phyloP scores from a whole-genome alignment of 2,329 filamentous ascomycete genomes.

The Neonectria faginata region DNA sequence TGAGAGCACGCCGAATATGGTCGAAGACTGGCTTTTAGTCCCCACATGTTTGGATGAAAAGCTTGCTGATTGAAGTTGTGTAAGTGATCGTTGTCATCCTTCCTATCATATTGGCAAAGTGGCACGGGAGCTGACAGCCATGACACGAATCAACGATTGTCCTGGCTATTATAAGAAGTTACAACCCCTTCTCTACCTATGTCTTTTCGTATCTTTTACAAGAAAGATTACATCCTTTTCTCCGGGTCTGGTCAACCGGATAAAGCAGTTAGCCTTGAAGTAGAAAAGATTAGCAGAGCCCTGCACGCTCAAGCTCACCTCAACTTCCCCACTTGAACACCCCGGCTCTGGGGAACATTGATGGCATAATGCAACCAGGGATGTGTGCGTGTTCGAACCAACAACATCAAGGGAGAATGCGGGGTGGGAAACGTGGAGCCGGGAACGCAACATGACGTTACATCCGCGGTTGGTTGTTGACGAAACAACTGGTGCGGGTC shows the following conservation, averaged over 20 bases:
- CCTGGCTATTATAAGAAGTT: too few species aligned
- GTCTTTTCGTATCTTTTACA: too few species aligned
- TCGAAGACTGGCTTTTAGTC: too few species aligned
- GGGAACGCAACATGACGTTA: neutral
- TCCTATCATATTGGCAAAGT: too few species aligned
- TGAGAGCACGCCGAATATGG: too few species aligned
- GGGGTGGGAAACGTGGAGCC: conserved; percentile 9
- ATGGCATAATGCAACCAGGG: too few species aligned
- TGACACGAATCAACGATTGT: neutral
- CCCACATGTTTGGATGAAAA: too few species aligned
- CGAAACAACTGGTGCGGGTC: conserved; percentile 13
- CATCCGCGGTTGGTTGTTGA: neutral
- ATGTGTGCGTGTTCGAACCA: neutral
- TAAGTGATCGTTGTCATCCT: too few species aligned
- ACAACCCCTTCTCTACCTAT: too few species aligned
- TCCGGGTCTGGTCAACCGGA: neutral
- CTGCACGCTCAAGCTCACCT: neutral
- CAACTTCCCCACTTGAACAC: neutral
- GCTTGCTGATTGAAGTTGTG: too few species aligned
- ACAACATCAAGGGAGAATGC: neutral
- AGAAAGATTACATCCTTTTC: neutral
- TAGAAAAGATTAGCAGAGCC: neutral
- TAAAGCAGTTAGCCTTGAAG: neutral
- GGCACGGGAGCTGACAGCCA: too few species aligned
- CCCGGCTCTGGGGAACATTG: neutral